Percentiles rank a stretch among this genome's conserved stretches.
These are phyloP conservation scores for Diplogelasinospora grovesii DNA, from an alignment of 495 filamentous ascomycete genomes.

Conservation along the genomic window DNA sequence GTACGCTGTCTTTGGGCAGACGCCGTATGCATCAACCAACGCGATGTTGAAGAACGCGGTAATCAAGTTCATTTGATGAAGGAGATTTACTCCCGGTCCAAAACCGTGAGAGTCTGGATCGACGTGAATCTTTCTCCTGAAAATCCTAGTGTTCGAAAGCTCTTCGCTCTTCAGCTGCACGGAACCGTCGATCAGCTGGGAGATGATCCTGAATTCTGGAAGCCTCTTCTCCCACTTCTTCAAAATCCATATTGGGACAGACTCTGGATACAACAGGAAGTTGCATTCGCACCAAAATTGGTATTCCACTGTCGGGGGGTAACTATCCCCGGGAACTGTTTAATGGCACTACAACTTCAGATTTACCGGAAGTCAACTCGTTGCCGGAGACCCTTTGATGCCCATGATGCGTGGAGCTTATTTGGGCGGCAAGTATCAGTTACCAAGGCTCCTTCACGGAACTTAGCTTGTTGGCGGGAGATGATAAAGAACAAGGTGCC, in stretches of 20 bases:
- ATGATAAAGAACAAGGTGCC: too few relatives aligned
- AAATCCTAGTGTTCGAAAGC: neutral
- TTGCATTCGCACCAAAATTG: too few relatives aligned
- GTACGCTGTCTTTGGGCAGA: slow-evolving; percentile 8
- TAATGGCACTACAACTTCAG: too few relatives aligned
- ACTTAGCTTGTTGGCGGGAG: too few relatives aligned
- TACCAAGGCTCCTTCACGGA: too few relatives aligned
- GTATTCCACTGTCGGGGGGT: too few relatives aligned
- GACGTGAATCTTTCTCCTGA: neutral
- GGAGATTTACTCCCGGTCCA: slow-evolving; percentile 6
- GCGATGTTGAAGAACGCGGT: slow-evolving; percentile 6
- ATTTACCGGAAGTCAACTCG: too few relatives aligned
- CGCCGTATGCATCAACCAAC: slow-evolving; percentile 15
- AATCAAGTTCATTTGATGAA: slow-evolving; percentile 7
- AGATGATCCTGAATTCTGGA: neutral
- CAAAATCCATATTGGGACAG: neutral
- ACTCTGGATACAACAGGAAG: slow-evolving; percentile 4
- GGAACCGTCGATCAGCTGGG: neutral
- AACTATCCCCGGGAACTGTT: too few relatives aligned
- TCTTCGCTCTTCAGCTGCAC: neutral
- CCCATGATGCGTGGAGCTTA: too few relatives aligned
- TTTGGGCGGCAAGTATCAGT: too few relatives aligned
- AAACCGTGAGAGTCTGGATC: slow-evolving; percentile 10
- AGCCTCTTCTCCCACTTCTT: neutral
- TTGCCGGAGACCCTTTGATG: too few relatives aligned